A percentile compares a stretch with the other conserved stretches of the same genome.
phyloP scores from a whole-genome alignment of 192 early-diverging fungal genomes.

The Paraglomus brasilianum region DNA sequence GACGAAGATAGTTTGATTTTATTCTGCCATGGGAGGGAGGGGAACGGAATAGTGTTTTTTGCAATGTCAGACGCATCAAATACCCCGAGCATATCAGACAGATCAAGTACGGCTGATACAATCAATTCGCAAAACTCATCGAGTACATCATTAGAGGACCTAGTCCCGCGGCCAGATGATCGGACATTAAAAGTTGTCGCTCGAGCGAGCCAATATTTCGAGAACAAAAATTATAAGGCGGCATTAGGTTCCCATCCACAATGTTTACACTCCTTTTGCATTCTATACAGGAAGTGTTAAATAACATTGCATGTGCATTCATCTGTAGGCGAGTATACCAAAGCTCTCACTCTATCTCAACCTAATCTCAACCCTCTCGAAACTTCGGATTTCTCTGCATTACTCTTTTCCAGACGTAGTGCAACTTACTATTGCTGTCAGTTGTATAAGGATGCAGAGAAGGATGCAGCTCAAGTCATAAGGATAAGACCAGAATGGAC shows the following conservation, averaged over 20 bases:
- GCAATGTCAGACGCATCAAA: too few relatives aligned
- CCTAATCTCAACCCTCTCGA: conserved; percentile 37
- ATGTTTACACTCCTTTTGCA: not conserved
- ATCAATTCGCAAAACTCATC: not conserved
- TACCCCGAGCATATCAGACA: too few relatives aligned
- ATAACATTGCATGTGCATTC: not conserved
- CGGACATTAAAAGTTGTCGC: conserved; percentile 29
- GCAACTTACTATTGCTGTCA: conserved; percentile 33
- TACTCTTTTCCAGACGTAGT: conserved; percentile 42
- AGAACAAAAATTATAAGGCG: conserved; percentile 48
- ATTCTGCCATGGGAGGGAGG: too few relatives aligned
- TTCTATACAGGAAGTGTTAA: not conserved
- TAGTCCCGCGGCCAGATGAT: conserved; percentile 31
- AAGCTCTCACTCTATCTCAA: conserved; percentile 32
- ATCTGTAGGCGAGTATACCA: conserved; percentile 34
- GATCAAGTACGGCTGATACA: not conserved
- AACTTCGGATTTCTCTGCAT: conserved; percentile 39
- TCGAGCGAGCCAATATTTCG: conserved; percentile 56
- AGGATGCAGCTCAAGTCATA: conserved; percentile 36
- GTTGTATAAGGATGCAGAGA: conserved; percentile 32
- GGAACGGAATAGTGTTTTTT: too few relatives aligned
- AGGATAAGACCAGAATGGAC: conserved; percentile 36
- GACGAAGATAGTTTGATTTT: too few relatives aligned
- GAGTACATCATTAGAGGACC: too few relatives aligned
- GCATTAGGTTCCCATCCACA: conserved; percentile 44